Evolutionary conservation across 1,284 basidiomycete species (phyloP), one percentile per base, ranked within the genome.

Genomic region (Cryptococcus hybrid): DNA sequence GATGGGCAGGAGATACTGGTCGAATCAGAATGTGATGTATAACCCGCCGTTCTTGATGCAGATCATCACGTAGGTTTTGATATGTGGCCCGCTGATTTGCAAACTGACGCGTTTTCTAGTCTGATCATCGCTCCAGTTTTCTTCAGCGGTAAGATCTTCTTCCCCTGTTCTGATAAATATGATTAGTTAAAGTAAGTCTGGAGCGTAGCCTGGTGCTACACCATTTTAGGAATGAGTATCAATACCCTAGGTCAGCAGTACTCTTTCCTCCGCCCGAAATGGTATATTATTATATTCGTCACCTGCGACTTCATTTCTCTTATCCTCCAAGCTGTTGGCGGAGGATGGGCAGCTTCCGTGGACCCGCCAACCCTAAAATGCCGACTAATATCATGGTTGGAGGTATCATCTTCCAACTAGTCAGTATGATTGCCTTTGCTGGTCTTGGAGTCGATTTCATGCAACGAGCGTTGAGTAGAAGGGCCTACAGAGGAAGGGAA

Each of bases 301-400:
- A 57, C 64, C 11, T 73, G 69, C 46, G 78, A 79, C 59, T 46
- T 77, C 47, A 60, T 76, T 51, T 71, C 73, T 0, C 65, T 80
- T 4, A 63, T 75, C 51, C 66, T 80, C 2, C 74, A 80, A 59
- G 75, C 71, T 7, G 61, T 74, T 11, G 78, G 78, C 4, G 78
- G 76, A 6, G 78, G 71, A 0, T 62, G 69, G 40, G 71, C 71
- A 0, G 69, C 69, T 0, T 55, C 62, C 7, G 54, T 47, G 0
- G 54, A 56, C 5, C 51, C 51, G 9, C 54, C 56, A 13, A 61
- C 57, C 48, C 48, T 36, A 49, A 53, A 38, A 53, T 50, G 8
- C 59, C 59, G 5, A 61, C 62, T 8, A 57, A 64, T 43, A 64
- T 64, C 51, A 64, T 64, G 62, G 59, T 64, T 1, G 59, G 51